Percentiles rank a stretch among this genome's conserved stretches.
Evolutionary conservation across 768 basidiomycete species (phyloP).

Genomic region (Lanmaoa rubissima): DNA sequence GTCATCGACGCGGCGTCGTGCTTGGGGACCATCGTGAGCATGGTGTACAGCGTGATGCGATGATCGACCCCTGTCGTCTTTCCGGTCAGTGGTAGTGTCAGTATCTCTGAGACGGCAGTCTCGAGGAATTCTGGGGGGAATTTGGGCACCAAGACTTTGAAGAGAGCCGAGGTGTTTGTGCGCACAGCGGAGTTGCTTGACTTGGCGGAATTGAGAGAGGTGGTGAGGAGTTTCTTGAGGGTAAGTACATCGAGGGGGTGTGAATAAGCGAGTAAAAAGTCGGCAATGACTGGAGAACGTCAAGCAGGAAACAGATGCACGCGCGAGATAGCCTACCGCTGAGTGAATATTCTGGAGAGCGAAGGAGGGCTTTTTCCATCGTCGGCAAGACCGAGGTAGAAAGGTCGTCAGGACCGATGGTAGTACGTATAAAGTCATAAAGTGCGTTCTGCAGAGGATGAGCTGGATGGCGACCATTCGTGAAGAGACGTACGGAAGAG

Average conservation of each 20-base stretch:
- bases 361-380: constrained; percentile 76
- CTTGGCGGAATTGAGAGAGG: constrained; percentile 66
- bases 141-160: constrained; percentile 44
- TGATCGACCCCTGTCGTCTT: constrained; percentile 91
- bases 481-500: constrained; percentile 44
- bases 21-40: constrained; percentile 59
- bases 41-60: constrained; percentile 73
- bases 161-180: constrained; percentile 52
- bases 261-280: constrained; percentile 56
- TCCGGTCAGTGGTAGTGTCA: constrained; percentile 73
- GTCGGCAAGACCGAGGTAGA: constrained; percentile 56
- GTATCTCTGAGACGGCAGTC: constrained; percentile 58
- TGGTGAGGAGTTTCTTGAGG: constrained; percentile 55
- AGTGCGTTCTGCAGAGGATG: constrained; percentile 44
- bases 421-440: constrained; percentile 57
- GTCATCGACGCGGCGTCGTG: constrained; percentile 48
- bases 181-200: constrained; percentile 69
- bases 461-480: constrained; percentile 5
- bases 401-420: constrained; percentile 52
- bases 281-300: constrained; percentile 45
- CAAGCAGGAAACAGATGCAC: not conserved
- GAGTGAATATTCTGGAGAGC: constrained; percentile 79
- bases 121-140: constrained; percentile 39
- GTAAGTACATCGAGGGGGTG: constrained; percentile 46
- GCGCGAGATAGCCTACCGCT: constrained; percentile 42